phyloP scores from a whole-genome alignment of 805 yeast species.

The Cephaloascus albidus region DNA sequence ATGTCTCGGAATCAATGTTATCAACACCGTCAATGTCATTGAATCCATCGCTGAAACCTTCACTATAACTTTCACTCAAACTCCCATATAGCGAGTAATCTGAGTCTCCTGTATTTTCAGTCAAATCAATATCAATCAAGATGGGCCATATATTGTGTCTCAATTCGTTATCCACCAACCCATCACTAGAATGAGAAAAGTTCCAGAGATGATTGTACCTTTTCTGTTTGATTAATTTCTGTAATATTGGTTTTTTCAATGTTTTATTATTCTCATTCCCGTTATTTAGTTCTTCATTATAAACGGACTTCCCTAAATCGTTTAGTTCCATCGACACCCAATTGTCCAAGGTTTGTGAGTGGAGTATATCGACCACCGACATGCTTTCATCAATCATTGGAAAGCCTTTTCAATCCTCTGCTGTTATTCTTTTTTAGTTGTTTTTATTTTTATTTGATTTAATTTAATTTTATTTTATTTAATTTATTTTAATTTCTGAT shows the following conservation, averaged over 20 bases:
- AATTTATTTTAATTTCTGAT: too few species aligned
- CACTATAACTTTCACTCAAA: too few species aligned
- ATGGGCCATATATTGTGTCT: slow-evolving; percentile 44
- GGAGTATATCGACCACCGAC: not conserved
- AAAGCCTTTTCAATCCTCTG: too few species aligned
- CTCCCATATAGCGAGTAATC: too few species aligned
- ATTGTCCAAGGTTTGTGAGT: slow-evolving; percentile 13
- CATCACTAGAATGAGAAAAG: slow-evolving; percentile 35
- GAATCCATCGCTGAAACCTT: not conserved
- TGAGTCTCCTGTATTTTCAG: not conserved
- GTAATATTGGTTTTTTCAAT: slow-evolving; percentile 25
- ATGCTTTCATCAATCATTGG: too few species aligned
- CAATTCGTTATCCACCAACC: slow-evolving; percentile 30
- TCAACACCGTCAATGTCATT: not conserved
- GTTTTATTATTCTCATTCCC: slow-evolving; percentile 19
- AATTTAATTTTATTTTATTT: too few species aligned
- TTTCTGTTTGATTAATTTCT: slow-evolving; percentile 20
- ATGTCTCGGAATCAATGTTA: not conserved
- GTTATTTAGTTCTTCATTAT: slow-evolving; percentile 26
- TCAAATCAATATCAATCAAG: slow-evolving; percentile 20
- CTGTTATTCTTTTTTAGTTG: too few species aligned
- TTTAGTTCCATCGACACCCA: slow-evolving; percentile 45
- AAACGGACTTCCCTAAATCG: slow-evolving; percentile 36
- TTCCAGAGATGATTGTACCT: slow-evolving; percentile 18
- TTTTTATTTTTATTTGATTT: too few species aligned